phyloP scores from a whole-genome alignment of 371 early-diverging fungal species.

The Capillidium rhysosporum region DNA sequence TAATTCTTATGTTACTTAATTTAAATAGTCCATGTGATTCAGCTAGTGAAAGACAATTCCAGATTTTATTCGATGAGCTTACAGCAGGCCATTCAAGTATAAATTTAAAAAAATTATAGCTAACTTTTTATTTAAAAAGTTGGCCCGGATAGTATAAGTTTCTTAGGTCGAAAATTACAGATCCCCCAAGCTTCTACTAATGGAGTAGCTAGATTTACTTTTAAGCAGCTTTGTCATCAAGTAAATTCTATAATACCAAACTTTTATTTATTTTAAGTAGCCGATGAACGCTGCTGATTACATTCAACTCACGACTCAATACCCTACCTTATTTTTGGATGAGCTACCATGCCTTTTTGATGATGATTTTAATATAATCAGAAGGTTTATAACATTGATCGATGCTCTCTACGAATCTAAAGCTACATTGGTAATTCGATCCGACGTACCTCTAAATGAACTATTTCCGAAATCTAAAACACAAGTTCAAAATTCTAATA shows the following conservation, averaged over 20 bases:
- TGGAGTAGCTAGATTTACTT: conserved; percentile 52
- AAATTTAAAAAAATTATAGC: background rate
- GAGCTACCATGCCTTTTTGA: conserved; percentile 68
- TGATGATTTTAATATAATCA: conserved; percentile 61
- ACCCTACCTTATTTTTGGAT: conserved; percentile 54
- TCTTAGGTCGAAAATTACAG: conserved; percentile 47
- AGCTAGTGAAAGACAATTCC: background rate
- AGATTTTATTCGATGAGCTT: background rate
- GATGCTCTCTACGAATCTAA: conserved; percentile 80
- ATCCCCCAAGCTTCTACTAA: conserved; percentile 33
- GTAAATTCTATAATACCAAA: conserved; percentile 9
- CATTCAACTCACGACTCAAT: conserved; percentile 46
- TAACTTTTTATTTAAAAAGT: background rate
- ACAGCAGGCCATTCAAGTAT: background rate
- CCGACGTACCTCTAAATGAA: too few relatives aligned
- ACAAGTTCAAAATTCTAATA: too few relatives aligned
- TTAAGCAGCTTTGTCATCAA: conserved; percentile 63
- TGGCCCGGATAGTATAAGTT: conserved; percentile 22
- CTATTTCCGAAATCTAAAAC: too few relatives aligned
- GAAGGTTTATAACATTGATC: conserved; percentile 83
- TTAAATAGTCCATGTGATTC: background rate
- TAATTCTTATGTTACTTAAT: background rate
- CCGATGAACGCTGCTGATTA: conserved; percentile 80
- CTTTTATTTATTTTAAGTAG: conserved; percentile 4
- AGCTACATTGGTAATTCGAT: conserved; percentile 9